phyloP scores from a whole-genome alignment of 345 rosid species.

The Aurinia saxatilis region DNA sequence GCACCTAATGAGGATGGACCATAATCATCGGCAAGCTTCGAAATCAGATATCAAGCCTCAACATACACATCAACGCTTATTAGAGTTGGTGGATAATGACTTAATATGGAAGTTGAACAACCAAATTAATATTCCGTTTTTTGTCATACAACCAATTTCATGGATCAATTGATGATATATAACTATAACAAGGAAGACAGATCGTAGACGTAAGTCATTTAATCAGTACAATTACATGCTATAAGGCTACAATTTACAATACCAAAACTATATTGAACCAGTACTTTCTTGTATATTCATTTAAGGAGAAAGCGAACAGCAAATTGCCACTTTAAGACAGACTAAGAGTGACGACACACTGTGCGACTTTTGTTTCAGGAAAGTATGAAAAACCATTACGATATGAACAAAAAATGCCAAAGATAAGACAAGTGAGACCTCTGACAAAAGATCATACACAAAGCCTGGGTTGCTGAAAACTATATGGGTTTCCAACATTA shows the following conservation, averaged over 20 bases:
- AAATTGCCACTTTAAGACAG: not conserved
- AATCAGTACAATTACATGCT: not conserved
- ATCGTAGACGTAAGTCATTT: not conserved
- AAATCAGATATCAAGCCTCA: not conserved
- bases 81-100: not conserved
- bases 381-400: not conserved
- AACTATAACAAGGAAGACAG: not conserved
- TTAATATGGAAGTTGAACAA: too few species aligned
- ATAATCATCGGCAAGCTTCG: not conserved
- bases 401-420: not conserved
- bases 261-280: too few species aligned
- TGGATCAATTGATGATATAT: too few species aligned
- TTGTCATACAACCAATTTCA: not conserved
- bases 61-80: not conserved
- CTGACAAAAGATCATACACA: not conserved
- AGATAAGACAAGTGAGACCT: not conserved
- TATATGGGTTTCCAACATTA: not conserved
- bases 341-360: not conserved
- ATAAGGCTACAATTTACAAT: not conserved
- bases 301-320: not conserved
- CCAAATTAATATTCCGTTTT: not conserved
- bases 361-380: not conserved
- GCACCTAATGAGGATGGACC: conserved; percentile 43
- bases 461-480: not conserved
- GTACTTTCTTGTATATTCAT: not conserved